Conservation (phyloP, 2,329 filamentous ascomycete genomes). For the Mycosphaerelloides madeirae region DNA sequence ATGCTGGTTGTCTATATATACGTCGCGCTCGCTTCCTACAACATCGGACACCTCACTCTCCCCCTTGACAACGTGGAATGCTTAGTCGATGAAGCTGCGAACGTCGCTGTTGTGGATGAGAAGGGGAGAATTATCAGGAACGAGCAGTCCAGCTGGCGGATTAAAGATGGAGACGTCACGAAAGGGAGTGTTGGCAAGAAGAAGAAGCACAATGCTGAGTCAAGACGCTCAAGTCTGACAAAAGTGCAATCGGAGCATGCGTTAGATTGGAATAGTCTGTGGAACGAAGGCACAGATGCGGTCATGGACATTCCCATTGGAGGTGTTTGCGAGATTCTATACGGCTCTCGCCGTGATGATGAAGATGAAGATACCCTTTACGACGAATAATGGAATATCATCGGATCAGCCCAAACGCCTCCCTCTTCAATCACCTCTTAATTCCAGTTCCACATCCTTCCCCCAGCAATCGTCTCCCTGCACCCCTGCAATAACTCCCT, state of each 20-base stretch:
- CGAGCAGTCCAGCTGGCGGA: slow-evolving; percentile 26
- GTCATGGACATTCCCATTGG: slow-evolving; percentile 96
- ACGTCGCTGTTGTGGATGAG: slow-evolving; percentile 75
- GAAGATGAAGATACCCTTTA: slow-evolving; percentile 17
- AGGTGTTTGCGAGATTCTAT: slow-evolving; percentile 90
- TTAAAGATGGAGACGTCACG: slow-evolving; percentile 5
- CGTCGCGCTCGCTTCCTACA: slow-evolving; percentile 84
- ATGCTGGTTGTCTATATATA: slow-evolving; percentile 90
- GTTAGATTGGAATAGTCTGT: slow-evolving; percentile 73
- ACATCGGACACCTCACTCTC: slow-evolving; percentile 81
- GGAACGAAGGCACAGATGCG: slow-evolving; percentile 90
- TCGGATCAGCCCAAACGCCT: too few relatives aligned
- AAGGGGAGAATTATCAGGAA: slow-evolving; percentile 54
- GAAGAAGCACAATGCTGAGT: slow-evolving; percentile 36
- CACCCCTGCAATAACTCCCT: too few relatives aligned
- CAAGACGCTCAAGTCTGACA: slow-evolving; percentile 32
- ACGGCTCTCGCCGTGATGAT: slow-evolving; percentile 50
- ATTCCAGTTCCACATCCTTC: too few relatives aligned
- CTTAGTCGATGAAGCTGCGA: slow-evolving; percentile 83
- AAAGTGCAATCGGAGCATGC: slow-evolving; percentile 28
- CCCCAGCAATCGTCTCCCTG: too few relatives aligned
- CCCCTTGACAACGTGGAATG: slow-evolving; percentile 77
- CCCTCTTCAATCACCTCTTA: too few relatives aligned
- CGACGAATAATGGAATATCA: neutral
- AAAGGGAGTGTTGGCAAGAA: slow-evolving; percentile 30